A percentile compares a stretch with the other conserved stretches of the same genome.
Evolutionary conservation across 2,329 filamentous ascomycete genomes (phyloP).

Genomic region (Sordariomycetes sp.): DNA sequence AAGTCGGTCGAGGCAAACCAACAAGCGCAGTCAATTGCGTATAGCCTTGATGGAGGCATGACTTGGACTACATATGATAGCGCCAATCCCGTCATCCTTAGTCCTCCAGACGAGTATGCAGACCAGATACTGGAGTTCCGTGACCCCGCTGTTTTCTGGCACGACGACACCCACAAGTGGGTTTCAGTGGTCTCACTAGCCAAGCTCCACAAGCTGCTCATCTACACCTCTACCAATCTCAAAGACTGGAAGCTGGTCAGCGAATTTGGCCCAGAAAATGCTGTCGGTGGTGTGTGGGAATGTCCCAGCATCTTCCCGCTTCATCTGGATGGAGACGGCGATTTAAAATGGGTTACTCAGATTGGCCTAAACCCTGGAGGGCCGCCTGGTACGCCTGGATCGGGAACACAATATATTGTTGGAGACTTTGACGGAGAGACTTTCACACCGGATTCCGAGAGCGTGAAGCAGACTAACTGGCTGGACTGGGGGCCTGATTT

Average conservation of each 20-base stretch:
- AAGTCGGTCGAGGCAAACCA: no score
- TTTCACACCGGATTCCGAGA: constrained; percentile 2
- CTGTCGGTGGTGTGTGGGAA: constrained; percentile 4
- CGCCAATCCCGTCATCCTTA: constrained; percentile 3
- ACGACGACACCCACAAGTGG: constrained; percentile 3
- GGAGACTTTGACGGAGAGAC: constrained; percentile 4
- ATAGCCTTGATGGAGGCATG: constrained; percentile 2
- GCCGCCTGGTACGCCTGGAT: constrained; percentile 4
- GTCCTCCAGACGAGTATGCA: background rate
- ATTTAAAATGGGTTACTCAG: constrained; percentile 2
- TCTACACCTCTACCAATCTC: constrained; percentile 4
- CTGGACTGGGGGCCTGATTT: constrained; percentile 4
- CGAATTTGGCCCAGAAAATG: constrained; percentile 2
- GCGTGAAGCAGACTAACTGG: constrained; percentile 3
- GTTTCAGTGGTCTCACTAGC: constrained; percentile 2
- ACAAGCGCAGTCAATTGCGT: constrained; percentile 4
- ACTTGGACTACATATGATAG: constrained; percentile 5
- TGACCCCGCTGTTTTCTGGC: constrained; percentile 4
- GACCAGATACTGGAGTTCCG: no score
- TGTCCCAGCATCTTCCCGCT: constrained; percentile 5
- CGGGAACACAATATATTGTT: constrained; percentile 3
- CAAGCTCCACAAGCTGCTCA: constrained; percentile 2
- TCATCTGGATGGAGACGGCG: background rate
- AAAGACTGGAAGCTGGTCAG: constrained; percentile 2
- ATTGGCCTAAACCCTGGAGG: constrained; percentile 5